phyloP scores from a whole-genome alignment of 78 protist genomes.

The Dictyostelium firmibasis region DNA sequence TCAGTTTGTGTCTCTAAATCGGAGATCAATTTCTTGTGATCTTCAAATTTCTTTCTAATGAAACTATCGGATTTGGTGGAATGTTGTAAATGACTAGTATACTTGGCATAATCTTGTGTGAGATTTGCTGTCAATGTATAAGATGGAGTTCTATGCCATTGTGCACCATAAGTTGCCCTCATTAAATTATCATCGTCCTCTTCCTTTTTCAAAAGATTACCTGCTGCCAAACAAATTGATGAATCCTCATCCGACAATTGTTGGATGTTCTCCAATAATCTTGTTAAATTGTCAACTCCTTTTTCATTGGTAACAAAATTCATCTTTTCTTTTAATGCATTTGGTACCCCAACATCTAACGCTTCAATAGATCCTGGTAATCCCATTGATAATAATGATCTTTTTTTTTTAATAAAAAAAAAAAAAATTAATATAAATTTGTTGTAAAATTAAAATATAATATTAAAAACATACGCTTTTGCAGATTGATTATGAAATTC shows the following conservation, averaged over 20 bases:
- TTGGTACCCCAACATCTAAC: constrained; percentile 72
- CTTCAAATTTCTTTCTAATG: constrained; percentile 59
- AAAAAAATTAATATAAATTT: too few species aligned
- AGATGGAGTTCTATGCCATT: constrained; percentile 79
- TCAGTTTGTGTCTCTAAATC: constrained; percentile 49
- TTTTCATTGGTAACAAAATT: constrained; percentile 44
- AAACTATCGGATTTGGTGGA: constrained; percentile 57
- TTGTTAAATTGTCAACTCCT: constrained; percentile 8
- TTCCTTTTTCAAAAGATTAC: constrained; percentile 58
- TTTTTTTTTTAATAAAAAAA: background rate
- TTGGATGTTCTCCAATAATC: constrained; percentile 16
- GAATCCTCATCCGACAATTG: constrained; percentile 44
- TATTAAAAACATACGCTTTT: constrained; percentile 55
- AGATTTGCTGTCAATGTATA: constrained; percentile 65
- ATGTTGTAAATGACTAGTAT: constrained; percentile 51
- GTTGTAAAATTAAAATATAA: too few species aligned
- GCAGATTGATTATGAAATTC: constrained; percentile 66
- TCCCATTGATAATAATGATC: constrained; percentile 74
- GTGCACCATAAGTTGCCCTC: constrained; percentile 25
- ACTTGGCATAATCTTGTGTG: constrained; percentile 62
- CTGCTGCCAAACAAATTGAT: constrained; percentile 14
- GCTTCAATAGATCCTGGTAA: constrained; percentile 83
- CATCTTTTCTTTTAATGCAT: constrained; percentile 74
- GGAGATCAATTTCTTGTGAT: constrained; percentile 17
- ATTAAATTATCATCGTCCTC: constrained; percentile 79